A percentile compares a stretch with the other conserved stretches of the same genome.
Conservation (phyloP, 805 yeast genomes). For the Candida xyloterini region DNA sequence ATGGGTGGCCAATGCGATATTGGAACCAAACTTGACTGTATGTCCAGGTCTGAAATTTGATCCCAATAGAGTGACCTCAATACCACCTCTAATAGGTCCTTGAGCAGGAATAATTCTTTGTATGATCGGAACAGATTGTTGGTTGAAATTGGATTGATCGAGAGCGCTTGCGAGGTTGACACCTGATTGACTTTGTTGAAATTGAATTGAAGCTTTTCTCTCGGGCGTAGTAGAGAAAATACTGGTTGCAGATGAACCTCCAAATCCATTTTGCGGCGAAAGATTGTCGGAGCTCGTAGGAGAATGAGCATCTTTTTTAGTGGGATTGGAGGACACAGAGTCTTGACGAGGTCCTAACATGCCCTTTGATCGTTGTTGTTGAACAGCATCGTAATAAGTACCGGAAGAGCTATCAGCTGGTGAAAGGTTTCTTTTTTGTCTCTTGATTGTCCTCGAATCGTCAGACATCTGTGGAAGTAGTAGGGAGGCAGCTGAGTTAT, state of each 20-base stretch:
- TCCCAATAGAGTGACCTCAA: conserved; percentile 90
- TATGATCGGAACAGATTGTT: conserved; percentile 47
- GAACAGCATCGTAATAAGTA: conserved; percentile 26
- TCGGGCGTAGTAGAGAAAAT: conserved; percentile 34
- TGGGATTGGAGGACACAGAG: conserved; percentile 18
- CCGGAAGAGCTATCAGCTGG: conserved; percentile 25
- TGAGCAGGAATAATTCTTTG: conserved; percentile 92
- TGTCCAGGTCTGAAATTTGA: conserved; percentile 81
- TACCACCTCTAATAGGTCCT: conserved; percentile 95
- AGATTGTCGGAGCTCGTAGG: conserved; percentile 32
- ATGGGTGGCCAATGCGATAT: conserved; percentile 77
- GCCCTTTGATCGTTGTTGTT: conserved; percentile 23
- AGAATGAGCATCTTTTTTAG: conserved; percentile 30
- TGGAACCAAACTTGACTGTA: conserved; percentile 81
- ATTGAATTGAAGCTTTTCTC: conserved; percentile 15
- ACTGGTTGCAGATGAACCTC: conserved; percentile 32
- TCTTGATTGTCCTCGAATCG: conserved; percentile 20
- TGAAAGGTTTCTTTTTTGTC: conserved; percentile 35
- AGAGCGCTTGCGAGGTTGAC: background rate
- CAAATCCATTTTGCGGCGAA: conserved; percentile 31
- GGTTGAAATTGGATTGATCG: conserved; percentile 3
- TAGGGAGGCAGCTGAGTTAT: conserved; percentile 8
- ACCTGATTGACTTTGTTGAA: conserved; percentile 4
- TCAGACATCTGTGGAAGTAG: conserved; percentile 8
- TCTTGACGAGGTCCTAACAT: conserved; percentile 17